A percentile compares a stretch with the other conserved stretches of the same genome.
phyloP scores from a whole-genome alignment of 2,329 filamentous ascomycete genomes.

The Phaeoacremonium minimum region DNA sequence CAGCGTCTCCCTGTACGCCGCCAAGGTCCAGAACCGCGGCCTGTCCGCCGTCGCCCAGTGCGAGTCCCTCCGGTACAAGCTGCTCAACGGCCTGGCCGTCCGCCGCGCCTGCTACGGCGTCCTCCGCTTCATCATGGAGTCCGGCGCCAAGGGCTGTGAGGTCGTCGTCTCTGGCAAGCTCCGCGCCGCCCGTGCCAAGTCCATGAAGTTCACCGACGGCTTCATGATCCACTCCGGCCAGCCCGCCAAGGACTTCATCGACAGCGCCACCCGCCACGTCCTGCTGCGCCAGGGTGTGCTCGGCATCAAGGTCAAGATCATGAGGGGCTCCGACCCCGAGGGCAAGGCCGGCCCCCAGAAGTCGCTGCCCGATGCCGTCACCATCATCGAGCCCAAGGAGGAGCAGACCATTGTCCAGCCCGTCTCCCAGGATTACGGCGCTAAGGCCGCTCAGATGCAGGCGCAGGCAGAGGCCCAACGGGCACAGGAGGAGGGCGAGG shows the following conservation, averaged over 20 bases:
- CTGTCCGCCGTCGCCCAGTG: slow-evolving; percentile 99
- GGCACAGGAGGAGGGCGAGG: slow-evolving; percentile 44
- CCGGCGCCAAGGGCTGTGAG: slow-evolving; percentile 98
- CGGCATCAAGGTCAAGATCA: slow-evolving; percentile 99
- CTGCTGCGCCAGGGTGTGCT: slow-evolving; percentile 99
- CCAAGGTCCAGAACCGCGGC: slow-evolving; percentile 99
- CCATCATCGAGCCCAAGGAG: slow-evolving; percentile 99
- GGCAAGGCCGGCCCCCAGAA: slow-evolving; percentile 98
- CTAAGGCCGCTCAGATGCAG: slow-evolving; percentile 70
- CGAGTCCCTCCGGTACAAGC: slow-evolving; percentile 99
- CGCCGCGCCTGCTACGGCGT: slow-evolving; percentile 99
- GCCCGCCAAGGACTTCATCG: slow-evolving; percentile 99
- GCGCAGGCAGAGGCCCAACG: slow-evolving; percentile 59
- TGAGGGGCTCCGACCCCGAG: slow-evolving; percentile 98
- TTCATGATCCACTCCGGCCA: slow-evolving; percentile 99
- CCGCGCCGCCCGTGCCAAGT: slow-evolving; percentile 97
- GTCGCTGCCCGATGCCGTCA: slow-evolving; percentile 96
- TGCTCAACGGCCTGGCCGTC: slow-evolving; percentile 98
- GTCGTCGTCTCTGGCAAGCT: slow-evolving; percentile 99
- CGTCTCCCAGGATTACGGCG: slow-evolving; percentile 97
- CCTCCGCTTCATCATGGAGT: slow-evolving; percentile 99
- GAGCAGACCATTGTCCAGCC: slow-evolving; percentile 93
- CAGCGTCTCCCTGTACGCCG: slow-evolving; percentile 98
- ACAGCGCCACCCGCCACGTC: slow-evolving; percentile 97
- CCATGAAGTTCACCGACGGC: slow-evolving; percentile 99